Evolutionary conservation across 305 asterid genomes (phyloP).

Genomic region (Solanum hybrid): DNA sequence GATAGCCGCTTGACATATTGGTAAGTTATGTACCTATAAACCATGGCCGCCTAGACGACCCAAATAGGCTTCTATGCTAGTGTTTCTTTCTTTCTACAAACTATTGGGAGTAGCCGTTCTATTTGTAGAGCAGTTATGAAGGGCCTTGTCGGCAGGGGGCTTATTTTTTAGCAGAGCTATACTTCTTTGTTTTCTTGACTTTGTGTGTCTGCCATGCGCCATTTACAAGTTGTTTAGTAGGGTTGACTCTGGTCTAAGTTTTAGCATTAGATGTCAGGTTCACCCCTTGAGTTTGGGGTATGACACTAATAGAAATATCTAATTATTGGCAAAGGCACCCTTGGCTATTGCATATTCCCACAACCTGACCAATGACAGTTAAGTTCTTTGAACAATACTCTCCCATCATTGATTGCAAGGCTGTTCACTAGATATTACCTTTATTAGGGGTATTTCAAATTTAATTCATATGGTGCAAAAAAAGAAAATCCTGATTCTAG

Average conservation of each 20-base stretch:
- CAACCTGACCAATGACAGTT: not conserved
- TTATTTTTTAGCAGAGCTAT: not conserved
- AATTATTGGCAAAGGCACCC: not conserved
- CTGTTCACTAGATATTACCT: not conserved
- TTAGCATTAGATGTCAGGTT: not conserved
- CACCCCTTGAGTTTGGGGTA: not conserved
- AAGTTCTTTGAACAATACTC: not conserved
- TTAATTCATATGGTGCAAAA: not conserved
- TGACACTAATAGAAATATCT: not conserved
- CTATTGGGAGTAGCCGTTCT: not conserved
- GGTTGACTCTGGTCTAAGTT: not conserved
- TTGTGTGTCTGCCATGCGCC: not conserved
- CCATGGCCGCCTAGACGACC: not conserved
- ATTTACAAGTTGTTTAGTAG: not conserved
- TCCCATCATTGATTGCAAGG: not conserved
- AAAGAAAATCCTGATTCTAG: not conserved
- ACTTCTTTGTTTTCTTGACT: not conserved
- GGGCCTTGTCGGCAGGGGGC: not conserved
- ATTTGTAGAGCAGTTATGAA: not conserved
- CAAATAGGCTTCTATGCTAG: not conserved
- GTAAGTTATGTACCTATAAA: not conserved
- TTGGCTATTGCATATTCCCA: not conserved
- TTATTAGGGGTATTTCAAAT: not conserved
- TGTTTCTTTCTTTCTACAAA: not conserved
- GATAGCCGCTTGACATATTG: not conserved